Percentiles rank a stretch among this genome's conserved stretches.
These are phyloP conservation scores for Lecanoromycetidae sp. DNA, from an alignment of 2,329 filamentous ascomycete species.

Conservation along the genomic window DNA sequence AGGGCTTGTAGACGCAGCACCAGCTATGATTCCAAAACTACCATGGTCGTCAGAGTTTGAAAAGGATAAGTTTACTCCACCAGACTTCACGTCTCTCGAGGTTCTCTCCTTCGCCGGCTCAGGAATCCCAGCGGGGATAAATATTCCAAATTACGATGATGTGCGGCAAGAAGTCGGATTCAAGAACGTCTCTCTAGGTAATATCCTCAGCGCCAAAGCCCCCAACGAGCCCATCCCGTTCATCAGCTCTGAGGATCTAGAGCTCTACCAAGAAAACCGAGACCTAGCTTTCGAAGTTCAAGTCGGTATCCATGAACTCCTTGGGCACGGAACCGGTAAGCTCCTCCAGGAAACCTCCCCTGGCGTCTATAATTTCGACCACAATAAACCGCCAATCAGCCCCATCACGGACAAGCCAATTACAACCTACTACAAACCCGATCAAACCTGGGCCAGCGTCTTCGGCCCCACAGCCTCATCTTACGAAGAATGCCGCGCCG, in stretches of 20 bases:
- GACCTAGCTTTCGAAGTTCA: constrained; percentile 89
- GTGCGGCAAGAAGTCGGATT: constrained; percentile 53
- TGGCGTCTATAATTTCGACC: constrained; percentile 80
- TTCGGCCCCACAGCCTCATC: constrained; percentile 78
- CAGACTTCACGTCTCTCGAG: constrained; percentile 91
- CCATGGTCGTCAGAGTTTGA: constrained; percentile 86
- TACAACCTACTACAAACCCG: constrained; percentile 81
- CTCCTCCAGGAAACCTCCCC: constrained; percentile 77
- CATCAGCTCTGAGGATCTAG: constrained; percentile 65
- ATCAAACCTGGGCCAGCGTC: constrained; percentile 87
- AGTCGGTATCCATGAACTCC: constrained; percentile 83
- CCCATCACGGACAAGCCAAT: constrained; percentile 69
- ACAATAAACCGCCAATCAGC: constrained; percentile 65
- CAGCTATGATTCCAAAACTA: constrained; percentile 72
- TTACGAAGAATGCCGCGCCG: constrained; percentile 90
- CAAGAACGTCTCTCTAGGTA: constrained; percentile 72
- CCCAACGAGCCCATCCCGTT: constrained; percentile 89
- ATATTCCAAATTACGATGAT: constrained; percentile 50
- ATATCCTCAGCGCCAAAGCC: constrained; percentile 81
- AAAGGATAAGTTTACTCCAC: constrained; percentile 89
- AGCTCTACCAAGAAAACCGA: constrained; percentile 67
- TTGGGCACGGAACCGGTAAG: constrained; percentile 85
- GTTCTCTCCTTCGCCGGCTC: constrained; percentile 67
- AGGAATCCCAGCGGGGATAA: constrained; percentile 54
- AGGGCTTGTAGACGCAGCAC: constrained; percentile 44